Evolutionary conservation across 2,329 filamentous ascomycete genomes (phyloP), one percentile per base, ranked within the genome.

Genomic region (Fusarium heterosporum): DNA sequence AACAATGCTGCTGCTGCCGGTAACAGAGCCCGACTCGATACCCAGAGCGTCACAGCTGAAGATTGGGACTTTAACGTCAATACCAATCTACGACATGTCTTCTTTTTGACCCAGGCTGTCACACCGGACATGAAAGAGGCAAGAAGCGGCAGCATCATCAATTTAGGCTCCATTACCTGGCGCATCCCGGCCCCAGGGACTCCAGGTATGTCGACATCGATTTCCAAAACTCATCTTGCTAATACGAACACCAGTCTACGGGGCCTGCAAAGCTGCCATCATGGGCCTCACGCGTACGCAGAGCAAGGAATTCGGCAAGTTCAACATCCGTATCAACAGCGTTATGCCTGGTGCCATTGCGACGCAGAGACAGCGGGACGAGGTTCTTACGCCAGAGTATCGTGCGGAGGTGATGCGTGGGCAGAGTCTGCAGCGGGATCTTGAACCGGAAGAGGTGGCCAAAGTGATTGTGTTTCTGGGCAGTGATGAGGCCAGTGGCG

Each of bases 51-150:
- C 9, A 83, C 81, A 4, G 67, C 77, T 0, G 78, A 78, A 60
- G 74, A 74, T 4, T 84, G 79, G 75, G 80, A 83, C 12, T 46
- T 64, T 8, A 80, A 81, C 62, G 66, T 86, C 36, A 78, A 78
- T 38, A 75, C 79, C 25, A 84, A 84, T 55, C 73, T 83, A 29
- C 74, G 81, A 0, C 82, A 84, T 39, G 64, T 72, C 4, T 77
- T 96, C 36, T 85, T 96, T 3, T 82, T 96, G 13, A 86, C 91
- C 14, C 89, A 96, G 78, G 90, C 91, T 2, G 85, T 87, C 0
- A 77, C 88, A 17, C 89, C 89, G 0, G 89, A 89, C 72, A 84
- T 96, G 16, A 60, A 47, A 29, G 28, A 49, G 12, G 61, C 58
- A 0, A 36, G 65, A 8, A 49, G 78, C 1, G 73, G 92, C 87